Percentiles rank a stretch among this genome's conserved stretches.
Conservation (phyloP, 257 asterid genomes). For the Solanum pinnatisectum region DNA sequence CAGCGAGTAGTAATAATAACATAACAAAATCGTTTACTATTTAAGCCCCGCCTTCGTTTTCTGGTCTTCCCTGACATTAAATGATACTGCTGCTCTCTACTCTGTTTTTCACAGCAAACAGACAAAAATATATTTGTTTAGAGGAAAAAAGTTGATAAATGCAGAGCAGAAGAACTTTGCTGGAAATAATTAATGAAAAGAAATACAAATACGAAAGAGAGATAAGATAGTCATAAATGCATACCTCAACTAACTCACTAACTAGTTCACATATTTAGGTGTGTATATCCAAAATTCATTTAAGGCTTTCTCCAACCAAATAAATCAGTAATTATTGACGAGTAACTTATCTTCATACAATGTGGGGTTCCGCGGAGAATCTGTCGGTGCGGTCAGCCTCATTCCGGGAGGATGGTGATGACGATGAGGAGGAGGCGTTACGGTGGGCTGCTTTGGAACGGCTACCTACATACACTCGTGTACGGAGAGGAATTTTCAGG, state of each 20-base stretch:
- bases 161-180: neutral
- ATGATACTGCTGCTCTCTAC: neutral
- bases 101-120: neutral
- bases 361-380: conserved; percentile 94
- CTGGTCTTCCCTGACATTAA: neutral
- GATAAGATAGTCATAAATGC: neutral
- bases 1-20: neutral
- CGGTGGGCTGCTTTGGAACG: conserved; percentile 98
- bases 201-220: neutral
- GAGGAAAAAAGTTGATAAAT: neutral
- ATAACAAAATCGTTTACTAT: neutral
- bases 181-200: too few relatives aligned
- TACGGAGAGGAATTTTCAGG: conserved; percentile 68
- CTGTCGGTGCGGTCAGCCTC: conserved; percentile 77
- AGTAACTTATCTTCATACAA: neutral
- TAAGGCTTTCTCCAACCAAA: neutral
- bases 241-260: neutral
- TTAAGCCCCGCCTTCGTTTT: neutral
- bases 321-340: neutral
- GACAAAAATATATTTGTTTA: neutral
- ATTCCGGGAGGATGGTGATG: conserved; percentile 78
- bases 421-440: conserved; percentile 95
- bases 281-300: neutral
- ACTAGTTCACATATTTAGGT: neutral
- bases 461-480: conserved; percentile 83